Evolutionary conservation across 2,329 filamentous ascomycete genomes (phyloP).

Genomic region (Aspergillus uvarum): DNA sequence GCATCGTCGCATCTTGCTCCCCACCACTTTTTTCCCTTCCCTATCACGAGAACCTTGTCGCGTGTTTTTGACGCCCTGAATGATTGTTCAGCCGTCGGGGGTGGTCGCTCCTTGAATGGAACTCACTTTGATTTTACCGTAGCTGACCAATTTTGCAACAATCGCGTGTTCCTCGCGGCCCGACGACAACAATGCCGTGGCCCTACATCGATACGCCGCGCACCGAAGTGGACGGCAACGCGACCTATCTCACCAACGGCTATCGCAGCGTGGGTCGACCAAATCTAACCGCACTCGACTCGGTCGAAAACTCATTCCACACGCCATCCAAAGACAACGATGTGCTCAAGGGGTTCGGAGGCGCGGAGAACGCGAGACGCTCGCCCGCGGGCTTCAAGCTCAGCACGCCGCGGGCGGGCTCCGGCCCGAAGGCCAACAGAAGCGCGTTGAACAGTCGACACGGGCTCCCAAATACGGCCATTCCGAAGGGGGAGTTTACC

Average conservation of each 20-base stretch:
- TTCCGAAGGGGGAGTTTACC: conserved; percentile 75
- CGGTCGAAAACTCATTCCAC: conserved; percentile 82
- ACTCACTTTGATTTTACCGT: neutral
- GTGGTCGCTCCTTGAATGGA: conserved; percentile 31
- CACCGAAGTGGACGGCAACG: conserved; percentile 75
- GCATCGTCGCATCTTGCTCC: neutral
- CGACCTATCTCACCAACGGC: conserved; percentile 71
- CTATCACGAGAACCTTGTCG: neutral
- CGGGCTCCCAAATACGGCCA: conserved; percentile 64
- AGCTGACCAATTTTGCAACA: conserved; percentile 5
- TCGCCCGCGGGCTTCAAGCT: conserved; percentile 57
- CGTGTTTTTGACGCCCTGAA: neutral
- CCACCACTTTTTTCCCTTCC: neutral
- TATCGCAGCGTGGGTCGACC: conserved; percentile 54
- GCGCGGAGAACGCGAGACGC: conserved; percentile 55
- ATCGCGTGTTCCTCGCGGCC: conserved; percentile 14
- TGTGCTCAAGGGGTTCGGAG: conserved; percentile 69
- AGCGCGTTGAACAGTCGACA: conserved; percentile 65
- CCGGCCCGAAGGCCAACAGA: conserved; percentile 44
- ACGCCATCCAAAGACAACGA: conserved; percentile 76
- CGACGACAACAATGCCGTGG: conserved; percentile 57
- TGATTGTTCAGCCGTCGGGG: conserved; percentile 10
- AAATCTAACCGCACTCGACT: conserved; percentile 63
- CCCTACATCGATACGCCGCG: conserved; percentile 80
- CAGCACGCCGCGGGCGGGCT: conserved; percentile 72